Conservation (phyloP, 345 rosid species). For the Dipteronia sinensis region DNA sequence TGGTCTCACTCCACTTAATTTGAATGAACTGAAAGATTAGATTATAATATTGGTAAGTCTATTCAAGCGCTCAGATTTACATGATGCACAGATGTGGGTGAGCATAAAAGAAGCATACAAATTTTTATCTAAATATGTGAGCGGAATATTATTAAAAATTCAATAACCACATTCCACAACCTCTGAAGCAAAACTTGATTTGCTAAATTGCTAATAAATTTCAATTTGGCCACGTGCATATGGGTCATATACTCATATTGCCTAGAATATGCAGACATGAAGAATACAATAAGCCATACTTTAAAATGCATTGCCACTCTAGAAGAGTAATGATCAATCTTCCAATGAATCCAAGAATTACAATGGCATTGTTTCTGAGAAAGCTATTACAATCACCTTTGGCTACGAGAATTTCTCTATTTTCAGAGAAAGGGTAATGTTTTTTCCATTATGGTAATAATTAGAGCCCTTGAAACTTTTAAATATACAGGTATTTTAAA, state of each 20-base stretch:
- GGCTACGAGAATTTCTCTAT: background rate
- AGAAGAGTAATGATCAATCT: background rate
- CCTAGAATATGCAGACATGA: background rate
- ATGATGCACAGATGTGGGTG: background rate
- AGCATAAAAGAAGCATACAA: background rate
- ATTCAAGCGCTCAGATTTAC: background rate
- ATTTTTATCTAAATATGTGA: background rate
- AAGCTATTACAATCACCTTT: background rate
- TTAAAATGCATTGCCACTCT: background rate
- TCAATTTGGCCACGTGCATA: background rate
- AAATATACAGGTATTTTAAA: background rate
- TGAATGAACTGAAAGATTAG: background rate
- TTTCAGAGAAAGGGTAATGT: background rate
- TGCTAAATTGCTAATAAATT: no score
- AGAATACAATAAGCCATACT: background rate
- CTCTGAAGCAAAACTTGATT: no score
- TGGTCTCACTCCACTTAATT: background rate
- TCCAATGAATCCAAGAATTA: background rate
- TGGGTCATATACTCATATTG: slow-evolving; percentile 1
- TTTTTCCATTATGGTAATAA: background rate
- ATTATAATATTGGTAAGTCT: background rate
- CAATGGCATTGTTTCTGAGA: background rate
- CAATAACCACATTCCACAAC: no score
- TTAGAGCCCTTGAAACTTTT: background rate
- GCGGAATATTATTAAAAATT: background rate